Evolutionary conservation across 805 yeast genomes (phyloP).

Genomic region (Naumovozyma dairenensis): DNA sequence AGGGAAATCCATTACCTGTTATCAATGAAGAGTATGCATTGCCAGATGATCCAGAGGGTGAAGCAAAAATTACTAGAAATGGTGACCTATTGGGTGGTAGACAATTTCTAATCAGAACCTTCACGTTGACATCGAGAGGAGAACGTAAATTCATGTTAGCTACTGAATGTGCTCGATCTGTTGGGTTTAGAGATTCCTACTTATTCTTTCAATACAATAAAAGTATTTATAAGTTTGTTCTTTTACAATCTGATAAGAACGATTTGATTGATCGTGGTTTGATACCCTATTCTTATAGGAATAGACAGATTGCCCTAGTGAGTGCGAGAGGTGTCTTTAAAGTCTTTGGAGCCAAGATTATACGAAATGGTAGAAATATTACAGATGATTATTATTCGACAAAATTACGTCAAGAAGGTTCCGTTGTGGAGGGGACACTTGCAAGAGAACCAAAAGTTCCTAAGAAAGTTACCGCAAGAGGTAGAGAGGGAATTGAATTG

Average conservation of each 20-base stretch:
- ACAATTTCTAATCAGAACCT: slow-evolving; percentile 60
- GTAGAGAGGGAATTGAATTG: slow-evolving; percentile 3
- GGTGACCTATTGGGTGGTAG: slow-evolving; percentile 70
- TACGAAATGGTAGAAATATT: slow-evolving; percentile 70
- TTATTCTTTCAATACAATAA: slow-evolving; percentile 80
- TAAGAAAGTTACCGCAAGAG: slow-evolving; percentile 1
- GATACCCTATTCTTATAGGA: slow-evolving; percentile 83
- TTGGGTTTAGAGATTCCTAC: slow-evolving; percentile 89
- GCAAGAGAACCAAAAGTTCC: slow-evolving; percentile 24
- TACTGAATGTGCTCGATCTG: slow-evolving; percentile 92
- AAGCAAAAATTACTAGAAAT: slow-evolving; percentile 51
- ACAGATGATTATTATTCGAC: slow-evolving; percentile 82
- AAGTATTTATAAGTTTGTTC: slow-evolving; percentile 59
- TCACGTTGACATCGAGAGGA: slow-evolving; percentile 49
- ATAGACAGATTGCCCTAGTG: slow-evolving; percentile 79
- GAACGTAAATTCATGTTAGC: slow-evolving; percentile 76
- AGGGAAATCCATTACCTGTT: slow-evolving; percentile 57
- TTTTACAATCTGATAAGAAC: slow-evolving; percentile 69
- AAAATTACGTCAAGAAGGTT: slow-evolving; percentile 39
- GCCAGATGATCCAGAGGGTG: slow-evolving; percentile 72
- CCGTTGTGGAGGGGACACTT: slow-evolving; percentile 53
- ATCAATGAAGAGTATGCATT: slow-evolving; percentile 69
- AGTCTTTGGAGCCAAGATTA: slow-evolving; percentile 83
- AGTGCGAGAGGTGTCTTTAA: slow-evolving; percentile 83
- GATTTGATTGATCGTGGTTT: slow-evolving; percentile 72